Conservation (phyloP, 352 stramenopile species). For the Globisporangium carolinianum region DNA sequence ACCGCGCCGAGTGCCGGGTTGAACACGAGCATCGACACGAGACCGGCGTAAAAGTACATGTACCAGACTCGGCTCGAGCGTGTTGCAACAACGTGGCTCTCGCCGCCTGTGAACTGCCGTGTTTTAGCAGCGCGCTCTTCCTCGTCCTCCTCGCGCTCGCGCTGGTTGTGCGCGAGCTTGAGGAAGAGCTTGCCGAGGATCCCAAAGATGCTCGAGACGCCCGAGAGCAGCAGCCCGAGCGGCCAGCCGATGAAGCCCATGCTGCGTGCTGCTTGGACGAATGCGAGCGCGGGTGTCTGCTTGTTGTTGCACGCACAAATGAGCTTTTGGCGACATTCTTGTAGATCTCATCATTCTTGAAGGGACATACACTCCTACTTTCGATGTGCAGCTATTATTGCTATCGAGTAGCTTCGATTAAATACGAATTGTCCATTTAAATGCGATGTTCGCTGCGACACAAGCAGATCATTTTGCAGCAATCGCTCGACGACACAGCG, state of each 20-base stretch:
- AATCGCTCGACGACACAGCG: too few species aligned
- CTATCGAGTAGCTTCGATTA: too few species aligned
- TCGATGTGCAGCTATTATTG: too few species aligned
- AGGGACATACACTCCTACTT: too few species aligned
- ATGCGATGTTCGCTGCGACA: too few species aligned
- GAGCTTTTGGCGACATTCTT: too few species aligned
- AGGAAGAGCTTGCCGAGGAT: conserved; percentile 77
- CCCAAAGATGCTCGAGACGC: conserved; percentile 70
- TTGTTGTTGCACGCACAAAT: not conserved
- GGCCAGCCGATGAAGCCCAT: conserved; percentile 66
- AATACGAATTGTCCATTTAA: too few species aligned
- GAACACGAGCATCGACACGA: conserved; percentile 70
- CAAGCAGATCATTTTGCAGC: too few species aligned
- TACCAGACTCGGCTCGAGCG: conserved; percentile 27
- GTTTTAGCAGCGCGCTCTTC: conserved; percentile 18
- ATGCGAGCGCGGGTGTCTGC: not conserved
- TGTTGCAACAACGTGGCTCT: not conserved
- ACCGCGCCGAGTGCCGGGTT: conserved; percentile 59
- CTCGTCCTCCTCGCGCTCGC: conserved; percentile 49
- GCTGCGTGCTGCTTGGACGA: not conserved
- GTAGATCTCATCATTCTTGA: too few species aligned
- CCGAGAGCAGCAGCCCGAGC: conserved; percentile 65
- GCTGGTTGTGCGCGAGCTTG: conserved; percentile 73
- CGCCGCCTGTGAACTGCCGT: conserved; percentile 18
- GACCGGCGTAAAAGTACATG: conserved; percentile 64